Base-by-base conservation (phyloP, 2,329 filamentous ascomycete species). In the Teratosphaeriaceae sp. region DNA sequence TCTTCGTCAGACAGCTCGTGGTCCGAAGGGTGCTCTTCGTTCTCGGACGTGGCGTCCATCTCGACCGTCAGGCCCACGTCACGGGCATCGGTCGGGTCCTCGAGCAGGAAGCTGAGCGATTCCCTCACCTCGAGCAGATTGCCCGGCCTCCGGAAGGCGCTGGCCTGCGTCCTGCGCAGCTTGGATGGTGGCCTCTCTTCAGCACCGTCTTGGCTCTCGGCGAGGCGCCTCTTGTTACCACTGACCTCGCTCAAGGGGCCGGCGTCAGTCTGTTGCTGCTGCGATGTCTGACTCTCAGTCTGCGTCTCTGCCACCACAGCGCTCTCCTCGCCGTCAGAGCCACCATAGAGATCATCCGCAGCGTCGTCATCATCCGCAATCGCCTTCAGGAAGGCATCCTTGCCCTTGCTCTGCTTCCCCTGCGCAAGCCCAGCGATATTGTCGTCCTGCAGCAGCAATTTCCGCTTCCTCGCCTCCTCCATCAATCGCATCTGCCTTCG, bases 401-500 rank as follows among this genome's bases (percentile, higher is more conserved):
- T 90, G 60, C 58, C 59, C 38, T 90, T 24, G 87, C 88, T 66
- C 18, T 51, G 51, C 47, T 56, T 62, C 9, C 61, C 61, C 37
- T 61, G 53, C 50, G 60, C 61, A 49, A 97, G 87, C 64, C 90
- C 89, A 60, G 85, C 87, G 54, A 98, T 80, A 27, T 88, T 87
- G 63, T 95, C 89, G 57, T 97, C 89, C 19, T 85, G 75, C 36
- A 95, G 77, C 7, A 98, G 74, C 5, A 89, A 85, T 62, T 88
- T 88, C 44, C 88, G 84, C 84, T 95, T 94, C 67, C 87, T 86
- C 26, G 85, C 85, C 64, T 94, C 94, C 58, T 96, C 87, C 29
- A 82, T 77, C 40, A 88, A 83, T 71, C 94, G 95, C 71, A 84
- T 80, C 39, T 87, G 80, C 35, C 85, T 80, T 34, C 80, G 78